phyloP scores from a whole-genome alignment of 257 asterid genomes.

The Nicotiana tabacum region DNA sequence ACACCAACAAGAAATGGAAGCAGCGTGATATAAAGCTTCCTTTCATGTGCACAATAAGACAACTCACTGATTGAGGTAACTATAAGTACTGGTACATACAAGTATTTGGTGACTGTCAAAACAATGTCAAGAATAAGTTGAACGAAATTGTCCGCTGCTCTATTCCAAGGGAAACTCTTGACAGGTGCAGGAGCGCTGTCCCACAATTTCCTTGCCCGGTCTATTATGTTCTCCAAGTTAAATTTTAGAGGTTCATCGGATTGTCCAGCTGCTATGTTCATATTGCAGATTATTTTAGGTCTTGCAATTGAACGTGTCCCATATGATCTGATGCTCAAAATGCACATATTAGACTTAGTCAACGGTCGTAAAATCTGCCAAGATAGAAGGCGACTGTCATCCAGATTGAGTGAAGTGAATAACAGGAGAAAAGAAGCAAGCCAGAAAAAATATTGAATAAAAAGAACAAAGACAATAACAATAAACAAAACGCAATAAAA shows the following conservation, averaged over 20 bases:
- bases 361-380: constrained; percentile 37
- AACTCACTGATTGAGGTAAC: constrained; percentile 70
- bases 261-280: constrained; percentile 62
- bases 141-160: constrained; percentile 55
- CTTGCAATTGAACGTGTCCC: constrained; percentile 17
- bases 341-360: constrained; percentile 25
- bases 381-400: constrained; percentile 8
- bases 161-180: constrained; percentile 83
- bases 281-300: constrained; percentile 34
- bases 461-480: background rate
- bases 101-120: constrained; percentile 51
- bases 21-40: constrained; percentile 57
- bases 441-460: background rate
- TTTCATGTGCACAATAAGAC: constrained; percentile 95
- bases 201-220: constrained; percentile 61
- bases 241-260: constrained; percentile 48
- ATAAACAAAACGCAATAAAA: background rate
- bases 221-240: constrained; percentile 27
- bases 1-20: constrained; percentile 74
- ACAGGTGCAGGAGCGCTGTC: constrained; percentile 67
- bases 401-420: background rate
- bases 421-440: background rate
- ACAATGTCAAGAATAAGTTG: constrained; percentile 64
- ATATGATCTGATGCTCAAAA: constrained; percentile 32
- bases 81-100: constrained; percentile 54